phyloP scores from a whole-genome alignment of 164 flowering plant species.

The Vitis riparia region DNA sequence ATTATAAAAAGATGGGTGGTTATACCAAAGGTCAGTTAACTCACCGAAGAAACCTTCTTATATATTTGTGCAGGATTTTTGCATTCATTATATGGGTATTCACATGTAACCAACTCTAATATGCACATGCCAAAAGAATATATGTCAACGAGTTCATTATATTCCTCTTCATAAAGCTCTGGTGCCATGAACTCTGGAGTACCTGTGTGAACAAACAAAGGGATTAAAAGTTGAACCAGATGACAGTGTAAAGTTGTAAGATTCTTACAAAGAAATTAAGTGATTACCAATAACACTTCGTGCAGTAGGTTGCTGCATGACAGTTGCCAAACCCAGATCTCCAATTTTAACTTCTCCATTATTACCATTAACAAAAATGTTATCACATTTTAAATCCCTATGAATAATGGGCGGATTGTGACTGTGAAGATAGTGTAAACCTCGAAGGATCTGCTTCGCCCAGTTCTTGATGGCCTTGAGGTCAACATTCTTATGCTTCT shows the following conservation, averaged over 20 bases:
- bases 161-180: conserved; percentile 78
- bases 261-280: conserved; percentile 1
- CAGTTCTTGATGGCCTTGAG: conserved; percentile 78
- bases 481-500: conserved; percentile 65
- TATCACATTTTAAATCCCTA: conserved; percentile 75
- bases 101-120: conserved; percentile 73
- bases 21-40: conserved; percentile 12
- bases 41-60: conserved; percentile 75
- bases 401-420: conserved; percentile 70
- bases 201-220: conserved; percentile 29
- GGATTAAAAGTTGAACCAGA: conserved; percentile 4
- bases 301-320: conserved; percentile 72
- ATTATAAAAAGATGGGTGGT: neutral
- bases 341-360: conserved; percentile 81
- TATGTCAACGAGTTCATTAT: conserved; percentile 73
- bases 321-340: conserved; percentile 74
- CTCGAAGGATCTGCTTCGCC: conserved; percentile 76
- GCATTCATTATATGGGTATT: conserved; percentile 77
- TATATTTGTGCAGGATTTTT: conserved; percentile 68
- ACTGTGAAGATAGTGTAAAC: conserved; percentile 62
- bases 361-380: conserved; percentile 75
- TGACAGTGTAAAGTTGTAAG: too few species aligned
- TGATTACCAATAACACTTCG: conserved; percentile 64
- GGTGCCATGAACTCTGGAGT: conserved; percentile 93
- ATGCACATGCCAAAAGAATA: conserved; percentile 87